Evolutionary conservation across 2,329 filamentous ascomycete species (phyloP), one percentile per base, ranked within the genome.

Genomic region (Stemphylium vesicarium): DNA sequence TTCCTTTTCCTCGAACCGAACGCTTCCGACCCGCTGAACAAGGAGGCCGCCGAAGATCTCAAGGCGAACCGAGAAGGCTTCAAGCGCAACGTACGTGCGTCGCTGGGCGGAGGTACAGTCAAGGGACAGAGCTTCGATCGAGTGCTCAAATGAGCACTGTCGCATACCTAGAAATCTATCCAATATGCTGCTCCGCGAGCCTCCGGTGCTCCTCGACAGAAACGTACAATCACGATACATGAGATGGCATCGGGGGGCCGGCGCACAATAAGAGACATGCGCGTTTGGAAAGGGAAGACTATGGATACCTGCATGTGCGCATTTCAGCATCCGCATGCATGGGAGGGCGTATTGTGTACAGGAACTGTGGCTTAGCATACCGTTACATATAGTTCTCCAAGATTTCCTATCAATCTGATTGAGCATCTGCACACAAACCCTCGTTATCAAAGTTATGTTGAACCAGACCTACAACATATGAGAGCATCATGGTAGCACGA

Each of bases 1-100:
- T 98, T 98, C 74, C 84, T 99, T 46, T 99, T 99, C 83, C 87
- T 98, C 59, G 95, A 99, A 76, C 95, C 95, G 15, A 99, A 99
- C 73, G 92, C 95, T 9, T 93, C 90, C 43, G 95, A 99, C 73
- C 95, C 95, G n/a, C 81, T 99, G 57, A 99, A 99, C 79, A 97
- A 99, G 81, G 94, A 98, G 71, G 95, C 95, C 0, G 95, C 95
- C 4, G 92, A 97, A 58, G 95, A 98, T 72, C 81, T 99, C 65
- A 87, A 94, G 68, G 82, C 83, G 42, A 96, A 95, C 76, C 82
- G 92, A 33, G 95, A 98, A 49, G 85, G 83, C 26, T 99, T 99
- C 79, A 95, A 93, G 82, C 84, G 92, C 57, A 97, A 98, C 71
- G 95, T 98, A 35, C 85, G 90, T 69, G 84, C 83, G 18, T 84